phyloP scores from a whole-genome alignment of 2,329 filamentous ascomycete species.

The Stemphylium beticola region DNA sequence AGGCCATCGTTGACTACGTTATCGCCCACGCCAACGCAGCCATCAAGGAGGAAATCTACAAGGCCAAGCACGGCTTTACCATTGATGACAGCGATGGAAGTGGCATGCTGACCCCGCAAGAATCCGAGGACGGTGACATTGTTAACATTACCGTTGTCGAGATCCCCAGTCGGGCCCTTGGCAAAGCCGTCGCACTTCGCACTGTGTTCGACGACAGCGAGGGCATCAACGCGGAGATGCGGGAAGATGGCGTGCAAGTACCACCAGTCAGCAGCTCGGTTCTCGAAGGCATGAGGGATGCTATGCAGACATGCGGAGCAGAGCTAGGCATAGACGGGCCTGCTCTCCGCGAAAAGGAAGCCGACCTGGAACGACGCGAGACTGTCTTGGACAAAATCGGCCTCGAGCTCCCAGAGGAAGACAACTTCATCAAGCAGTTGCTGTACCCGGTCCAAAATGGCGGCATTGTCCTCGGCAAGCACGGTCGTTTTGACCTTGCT shows the following conservation, averaged over 20 bases:
- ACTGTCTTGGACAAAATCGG: conserved; percentile 85
- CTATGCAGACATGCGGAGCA: conserved; percentile 75
- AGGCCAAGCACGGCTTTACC: conserved; percentile 69
- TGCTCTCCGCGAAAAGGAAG: conserved; percentile 73
- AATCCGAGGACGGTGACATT: conserved; percentile 78
- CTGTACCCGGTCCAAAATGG: conserved; percentile 79
- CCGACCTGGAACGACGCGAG: conserved; percentile 81
- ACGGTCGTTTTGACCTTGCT: conserved; percentile 79
- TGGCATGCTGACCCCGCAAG: conserved; percentile 66
- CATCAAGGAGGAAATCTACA: conserved; percentile 76
- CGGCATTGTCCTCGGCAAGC: conserved; percentile 80
- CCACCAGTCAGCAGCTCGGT: conserved; percentile 78
- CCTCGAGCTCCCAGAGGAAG: conserved; percentile 79
- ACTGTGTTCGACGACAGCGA: conserved; percentile 90
- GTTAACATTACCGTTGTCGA: conserved; percentile 90
- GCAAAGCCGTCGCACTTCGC: conserved; percentile 86
- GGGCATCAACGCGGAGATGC: conserved; percentile 97
- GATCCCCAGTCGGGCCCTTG: conserved; percentile 77
- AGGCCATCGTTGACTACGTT: conserved; percentile 94
- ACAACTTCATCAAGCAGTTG: conserved; percentile 80
- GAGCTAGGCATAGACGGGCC: conserved; percentile 78
- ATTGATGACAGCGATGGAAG: conserved; percentile 65
- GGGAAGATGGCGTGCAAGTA: conserved; percentile 87
- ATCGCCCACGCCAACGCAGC: conserved; percentile 85
- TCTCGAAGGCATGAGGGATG: conserved; percentile 83